These are phyloP conservation scores for Dipodascopsis tothii DNA, from an alignment of 805 yeast genomes.

Conservation along the genomic window DNA sequence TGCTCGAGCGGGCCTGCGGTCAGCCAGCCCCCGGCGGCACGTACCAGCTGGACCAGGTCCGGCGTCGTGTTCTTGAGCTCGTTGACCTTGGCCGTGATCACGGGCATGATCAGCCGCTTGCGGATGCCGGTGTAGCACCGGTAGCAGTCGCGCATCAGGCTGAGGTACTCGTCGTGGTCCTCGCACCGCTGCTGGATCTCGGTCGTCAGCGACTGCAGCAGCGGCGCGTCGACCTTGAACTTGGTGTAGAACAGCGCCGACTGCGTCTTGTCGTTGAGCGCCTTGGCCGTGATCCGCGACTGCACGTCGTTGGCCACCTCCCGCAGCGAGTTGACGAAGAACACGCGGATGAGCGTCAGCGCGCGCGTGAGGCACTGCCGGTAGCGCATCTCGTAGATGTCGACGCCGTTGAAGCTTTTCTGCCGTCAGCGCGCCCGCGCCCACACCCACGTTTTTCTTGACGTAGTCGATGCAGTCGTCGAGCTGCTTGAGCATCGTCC, in stretches of 20 bases:
- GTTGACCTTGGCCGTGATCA: constrained; percentile 36
- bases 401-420: constrained; percentile 53
- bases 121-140: constrained; percentile 57
- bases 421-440: not conserved
- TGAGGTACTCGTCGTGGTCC: constrained; percentile 49
- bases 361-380: constrained; percentile 79
- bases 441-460: constrained; percentile 33
- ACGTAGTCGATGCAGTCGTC: constrained; percentile 63
- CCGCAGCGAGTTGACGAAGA: constrained; percentile 40
- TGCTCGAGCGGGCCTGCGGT: constrained; percentile 46
- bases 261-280: constrained; percentile 38
- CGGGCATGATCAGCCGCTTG: constrained; percentile 39
- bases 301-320: constrained; percentile 20
- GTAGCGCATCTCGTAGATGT: constrained; percentile 60
- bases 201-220: constrained; percentile 33
- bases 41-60: constrained; percentile 44
- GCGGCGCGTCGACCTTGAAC: constrained; percentile 43
- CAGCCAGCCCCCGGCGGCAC: not conserved
- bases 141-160: constrained; percentile 59
- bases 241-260: constrained; percentile 63
- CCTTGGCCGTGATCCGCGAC: constrained; percentile 24
- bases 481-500: constrained; percentile 46
- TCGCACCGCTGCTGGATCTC: constrained; percentile 37
- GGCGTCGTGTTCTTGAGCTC: constrained; percentile 28
- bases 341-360: constrained; percentile 64